Percentiles rank a stretch among this genome's conserved stretches.
Evolutionary conservation across 2,329 filamentous ascomycete species (phyloP).

Genomic region (Fonsecaea nubica): DNA sequence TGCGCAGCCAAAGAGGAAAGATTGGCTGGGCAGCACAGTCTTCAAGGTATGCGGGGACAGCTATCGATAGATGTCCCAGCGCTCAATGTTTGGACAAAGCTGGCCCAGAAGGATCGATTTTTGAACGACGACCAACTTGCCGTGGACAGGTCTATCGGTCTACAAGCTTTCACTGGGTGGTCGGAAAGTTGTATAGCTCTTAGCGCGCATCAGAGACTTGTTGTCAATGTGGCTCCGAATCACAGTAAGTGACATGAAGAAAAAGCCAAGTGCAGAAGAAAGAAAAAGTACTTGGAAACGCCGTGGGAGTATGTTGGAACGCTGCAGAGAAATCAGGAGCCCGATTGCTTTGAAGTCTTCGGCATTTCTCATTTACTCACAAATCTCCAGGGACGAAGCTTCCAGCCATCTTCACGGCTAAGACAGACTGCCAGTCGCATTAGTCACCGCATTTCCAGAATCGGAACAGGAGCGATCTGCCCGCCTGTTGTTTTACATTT

Average conservation of each 20-base stretch:
- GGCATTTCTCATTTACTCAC: neutral
- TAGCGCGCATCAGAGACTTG: neutral
- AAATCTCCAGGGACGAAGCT: neutral
- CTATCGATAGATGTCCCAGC: neutral
- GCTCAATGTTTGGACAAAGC: conserved; percentile 15
- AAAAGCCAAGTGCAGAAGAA: neutral
- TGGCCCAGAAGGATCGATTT: conserved; percentile 14
- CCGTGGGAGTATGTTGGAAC: neutral
- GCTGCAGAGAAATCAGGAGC: neutral
- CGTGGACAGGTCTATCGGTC: neutral
- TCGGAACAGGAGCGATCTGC: neutral
- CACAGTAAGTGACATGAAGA: neutral
- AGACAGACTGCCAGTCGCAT: neutral
- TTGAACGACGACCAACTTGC: conserved; percentile 17
- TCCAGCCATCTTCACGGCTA: neutral
- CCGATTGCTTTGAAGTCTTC: neutral
- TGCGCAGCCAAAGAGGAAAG: conserved; percentile 16
- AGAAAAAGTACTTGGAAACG: neutral
- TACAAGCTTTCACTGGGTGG: conserved; percentile 12
- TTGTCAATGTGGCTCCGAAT: neutral
- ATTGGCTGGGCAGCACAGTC: neutral
- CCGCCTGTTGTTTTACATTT: neutral
- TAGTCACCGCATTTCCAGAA: neutral
- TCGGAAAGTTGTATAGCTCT: neutral
- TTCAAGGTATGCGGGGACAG: conserved; percentile 18